phyloP scores from a whole-genome alignment of 2,329 filamentous ascomycete species.

The Fusarium euwallaceae region DNA sequence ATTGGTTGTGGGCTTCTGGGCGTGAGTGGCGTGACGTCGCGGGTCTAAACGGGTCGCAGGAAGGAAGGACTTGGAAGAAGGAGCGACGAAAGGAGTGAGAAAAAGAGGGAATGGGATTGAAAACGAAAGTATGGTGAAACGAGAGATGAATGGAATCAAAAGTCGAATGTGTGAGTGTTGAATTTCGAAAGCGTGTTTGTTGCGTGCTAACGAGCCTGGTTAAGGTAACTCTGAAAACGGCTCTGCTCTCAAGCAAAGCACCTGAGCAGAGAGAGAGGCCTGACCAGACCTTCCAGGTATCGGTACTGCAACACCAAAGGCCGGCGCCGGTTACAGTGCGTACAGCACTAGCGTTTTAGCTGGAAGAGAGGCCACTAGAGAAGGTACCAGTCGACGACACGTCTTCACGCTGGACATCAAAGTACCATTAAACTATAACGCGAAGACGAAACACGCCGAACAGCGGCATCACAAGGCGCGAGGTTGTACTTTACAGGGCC shows the following conservation, averaged over 20 bases:
- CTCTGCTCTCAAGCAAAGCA: constrained; percentile 8
- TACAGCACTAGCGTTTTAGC: constrained; percentile 26
- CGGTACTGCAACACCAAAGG: not conserved
- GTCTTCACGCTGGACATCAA: not conserved
- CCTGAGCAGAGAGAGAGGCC: not conserved
- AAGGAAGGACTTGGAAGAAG: constrained; percentile 1
- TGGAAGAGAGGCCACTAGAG: not conserved
- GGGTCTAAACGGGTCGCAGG: constrained; percentile 13
- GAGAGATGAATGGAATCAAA: constrained; percentile 2
- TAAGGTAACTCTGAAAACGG: constrained; percentile 24
- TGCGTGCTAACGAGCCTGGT: constrained; percentile 6
- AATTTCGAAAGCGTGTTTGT: constrained; percentile 16
- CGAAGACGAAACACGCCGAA: constrained; percentile 10
- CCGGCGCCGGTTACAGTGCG: constrained; percentile 28
- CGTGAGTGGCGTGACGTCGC: constrained; percentile 37
- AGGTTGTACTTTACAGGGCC: constrained; percentile 17
- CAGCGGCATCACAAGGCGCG: constrained; percentile 5
- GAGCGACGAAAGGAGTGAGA: constrained; percentile 11
- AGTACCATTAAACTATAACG: not conserved
- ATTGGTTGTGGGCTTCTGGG: not conserved
- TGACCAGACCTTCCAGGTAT: not conserved
- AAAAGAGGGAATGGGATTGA: not conserved
- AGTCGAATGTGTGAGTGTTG: constrained; percentile 11
- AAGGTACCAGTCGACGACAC: not conserved
- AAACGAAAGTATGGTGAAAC: constrained; percentile 11